A percentile compares a stretch with the other conserved stretches of the same genome.
Conservation (phyloP, 352 stramenopile genomes). For the Pythium rhizo-oryzae region DNA sequence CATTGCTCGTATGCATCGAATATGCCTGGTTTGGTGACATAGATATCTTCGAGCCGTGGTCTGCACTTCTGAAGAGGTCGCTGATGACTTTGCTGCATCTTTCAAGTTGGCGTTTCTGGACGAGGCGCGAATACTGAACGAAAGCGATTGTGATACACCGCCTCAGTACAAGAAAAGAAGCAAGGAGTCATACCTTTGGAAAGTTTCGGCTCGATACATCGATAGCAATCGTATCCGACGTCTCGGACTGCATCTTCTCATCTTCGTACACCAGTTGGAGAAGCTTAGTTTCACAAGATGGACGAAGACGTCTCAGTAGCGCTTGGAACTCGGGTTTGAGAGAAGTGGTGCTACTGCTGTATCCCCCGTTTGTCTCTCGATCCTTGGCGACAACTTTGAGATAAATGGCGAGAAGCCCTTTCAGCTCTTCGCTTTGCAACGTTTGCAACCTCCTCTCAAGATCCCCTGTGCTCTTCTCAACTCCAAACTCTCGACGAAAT, state of each 20-base stretch:
- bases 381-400: conserved; percentile 42
- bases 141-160: background rate
- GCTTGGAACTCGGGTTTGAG: conserved; percentile 51
- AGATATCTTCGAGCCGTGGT: conserved; percentile 24
- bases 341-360: conserved; percentile 28
- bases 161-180: background rate
- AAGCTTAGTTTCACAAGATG: conserved; percentile 61
- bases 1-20: conserved; percentile 43
- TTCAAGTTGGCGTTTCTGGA: conserved; percentile 57
- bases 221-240: conserved; percentile 47
- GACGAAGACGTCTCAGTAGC: conserved; percentile 50
- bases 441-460: conserved; percentile 44
- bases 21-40: conserved; percentile 52
- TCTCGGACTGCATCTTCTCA: conserved; percentile 54
- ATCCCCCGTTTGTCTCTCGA: conserved; percentile 38
- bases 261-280: conserved; percentile 71
- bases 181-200: conserved; percentile 42
- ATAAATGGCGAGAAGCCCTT: conserved; percentile 54
- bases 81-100: conserved; percentile 51
- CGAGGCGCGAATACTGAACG: conserved; percentile 44
- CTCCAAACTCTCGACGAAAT: conserved; percentile 53
- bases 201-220: conserved; percentile 65
- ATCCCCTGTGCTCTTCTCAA: conserved; percentile 34
- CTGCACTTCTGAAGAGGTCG: conserved; percentile 45
- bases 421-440: conserved; percentile 43